These are phyloP conservation scores for Torrubiellomyces zombiae DNA, from an alignment of 2,329 filamentous ascomycete species.

Conservation along the genomic window DNA sequence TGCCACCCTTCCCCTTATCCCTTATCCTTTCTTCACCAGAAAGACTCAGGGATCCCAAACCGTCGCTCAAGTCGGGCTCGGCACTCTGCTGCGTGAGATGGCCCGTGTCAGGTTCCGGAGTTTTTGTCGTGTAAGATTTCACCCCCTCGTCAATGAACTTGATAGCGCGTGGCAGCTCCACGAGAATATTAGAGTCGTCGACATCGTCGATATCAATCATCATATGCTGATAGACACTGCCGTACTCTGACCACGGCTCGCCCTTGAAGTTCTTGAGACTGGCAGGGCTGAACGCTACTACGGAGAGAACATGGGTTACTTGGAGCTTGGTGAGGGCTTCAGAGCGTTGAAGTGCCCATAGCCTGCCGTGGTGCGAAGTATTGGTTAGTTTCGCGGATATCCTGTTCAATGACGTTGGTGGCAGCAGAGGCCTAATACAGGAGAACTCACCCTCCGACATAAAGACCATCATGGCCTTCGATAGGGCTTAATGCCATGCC, in stretches of 20 bases:
- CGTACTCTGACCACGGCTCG: conserved; percentile 29
- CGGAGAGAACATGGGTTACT: conserved; percentile 85
- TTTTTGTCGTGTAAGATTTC: no score
- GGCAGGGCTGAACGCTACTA: conserved; percentile 38
- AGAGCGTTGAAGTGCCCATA: conserved; percentile 62
- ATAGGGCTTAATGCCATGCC: conserved; percentile 26
- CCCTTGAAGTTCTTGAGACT: conserved; percentile 28
- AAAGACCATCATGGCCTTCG: conserved; percentile 24
- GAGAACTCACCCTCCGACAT: conserved; percentile 21
- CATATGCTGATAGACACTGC: conserved; percentile 51
- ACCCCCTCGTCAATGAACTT: conserved; percentile 71
- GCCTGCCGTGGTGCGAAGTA: no score
- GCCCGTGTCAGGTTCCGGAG: no score
- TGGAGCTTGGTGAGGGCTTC: conserved; percentile 52
- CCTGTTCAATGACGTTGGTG: no score
- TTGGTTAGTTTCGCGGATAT: no score
- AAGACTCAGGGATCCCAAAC: no score
- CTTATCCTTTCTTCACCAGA: no score
- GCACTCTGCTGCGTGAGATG: no score
- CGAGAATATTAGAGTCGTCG: conserved; percentile 72
- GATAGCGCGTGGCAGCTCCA: conserved; percentile 63
- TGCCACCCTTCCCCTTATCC: conserved; percentile 16
- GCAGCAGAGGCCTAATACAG: no score
- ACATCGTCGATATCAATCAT: conserved; percentile 80
- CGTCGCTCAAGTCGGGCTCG: no score